Evolutionary conservation across 768 basidiomycete species (phyloP).

Genomic region (Leucocoprinus birnbaumii): DNA sequence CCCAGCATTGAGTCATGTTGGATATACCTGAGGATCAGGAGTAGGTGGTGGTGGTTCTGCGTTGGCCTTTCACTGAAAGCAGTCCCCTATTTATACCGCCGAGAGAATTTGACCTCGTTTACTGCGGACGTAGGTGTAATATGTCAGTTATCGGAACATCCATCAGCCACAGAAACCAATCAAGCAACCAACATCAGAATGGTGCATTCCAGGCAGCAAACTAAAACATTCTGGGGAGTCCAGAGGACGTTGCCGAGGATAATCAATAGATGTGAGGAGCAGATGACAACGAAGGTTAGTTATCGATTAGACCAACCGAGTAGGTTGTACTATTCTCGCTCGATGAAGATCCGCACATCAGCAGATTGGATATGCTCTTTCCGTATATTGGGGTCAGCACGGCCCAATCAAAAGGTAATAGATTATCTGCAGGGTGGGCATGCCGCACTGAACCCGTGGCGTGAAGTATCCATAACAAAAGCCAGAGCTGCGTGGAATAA

Average conservation of each 20-base stretch:
- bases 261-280: not conserved
- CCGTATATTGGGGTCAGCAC: not conserved
- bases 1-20: slow-evolving; percentile 49
- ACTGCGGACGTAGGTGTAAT: not conserved
- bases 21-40: not conserved
- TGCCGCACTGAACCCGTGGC: no score
- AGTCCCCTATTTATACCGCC: not conserved
- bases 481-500: no score
- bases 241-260: no score
- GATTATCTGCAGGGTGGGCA: no score
- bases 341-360: not conserved
- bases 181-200: not conserved
- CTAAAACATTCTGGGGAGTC: not conserved
- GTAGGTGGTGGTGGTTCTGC: not conserved
- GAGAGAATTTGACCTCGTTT: not conserved
- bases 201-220: not conserved
- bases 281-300: not conserved
- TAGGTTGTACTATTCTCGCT: not conserved
- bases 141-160: not conserved
- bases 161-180: not conserved
- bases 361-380: not conserved
- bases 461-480: no score
- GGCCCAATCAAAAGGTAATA: not conserved
- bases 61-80: not conserved
- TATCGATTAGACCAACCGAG: slow-evolving; percentile 1